Percentiles rank a stretch among this genome's conserved stretches.
Conservation (phyloP, 345 rosid genomes). For the Syzygium jambos region DNA sequence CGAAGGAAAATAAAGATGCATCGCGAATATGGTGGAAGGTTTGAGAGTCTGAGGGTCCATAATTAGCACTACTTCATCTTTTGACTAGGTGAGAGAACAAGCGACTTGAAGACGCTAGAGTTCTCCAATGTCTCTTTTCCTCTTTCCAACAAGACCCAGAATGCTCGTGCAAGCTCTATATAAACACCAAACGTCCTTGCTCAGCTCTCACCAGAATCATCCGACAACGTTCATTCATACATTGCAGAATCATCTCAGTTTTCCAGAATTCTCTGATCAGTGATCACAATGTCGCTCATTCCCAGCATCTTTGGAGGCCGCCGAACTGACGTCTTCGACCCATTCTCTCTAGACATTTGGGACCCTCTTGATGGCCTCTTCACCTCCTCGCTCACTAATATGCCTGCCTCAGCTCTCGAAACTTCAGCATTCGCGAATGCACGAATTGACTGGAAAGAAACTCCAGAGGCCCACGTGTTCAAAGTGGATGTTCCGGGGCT, state of each 20-base stretch:
- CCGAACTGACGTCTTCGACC: conserved; percentile 16
- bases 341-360: conserved; percentile 21
- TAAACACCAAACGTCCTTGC: not conserved
- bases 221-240: not conserved
- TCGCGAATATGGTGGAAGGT: not conserved
- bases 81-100: not conserved
- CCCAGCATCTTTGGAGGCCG: conserved; percentile 8
- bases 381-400: not conserved
- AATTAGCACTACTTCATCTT: not conserved
- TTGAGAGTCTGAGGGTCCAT: not conserved
- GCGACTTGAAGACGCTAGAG: not conserved
- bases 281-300: conserved; percentile 11
- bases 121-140: not conserved
- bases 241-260: not conserved
- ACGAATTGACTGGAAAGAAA: conserved; percentile 21
- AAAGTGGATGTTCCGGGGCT: conserved; percentile 16
- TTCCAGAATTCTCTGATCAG: not conserved
- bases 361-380: conserved; percentile 11
- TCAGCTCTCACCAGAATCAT: not conserved
- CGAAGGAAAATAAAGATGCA: not conserved
- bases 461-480: conserved; percentile 20
- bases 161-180: not conserved
- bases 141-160: not conserved
- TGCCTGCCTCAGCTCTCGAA: not conserved
- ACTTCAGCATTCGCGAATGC: not conserved